Conservation (phyloP, 2,329 filamentous ascomycete species). For the Rutstroemia sp. region DNA sequence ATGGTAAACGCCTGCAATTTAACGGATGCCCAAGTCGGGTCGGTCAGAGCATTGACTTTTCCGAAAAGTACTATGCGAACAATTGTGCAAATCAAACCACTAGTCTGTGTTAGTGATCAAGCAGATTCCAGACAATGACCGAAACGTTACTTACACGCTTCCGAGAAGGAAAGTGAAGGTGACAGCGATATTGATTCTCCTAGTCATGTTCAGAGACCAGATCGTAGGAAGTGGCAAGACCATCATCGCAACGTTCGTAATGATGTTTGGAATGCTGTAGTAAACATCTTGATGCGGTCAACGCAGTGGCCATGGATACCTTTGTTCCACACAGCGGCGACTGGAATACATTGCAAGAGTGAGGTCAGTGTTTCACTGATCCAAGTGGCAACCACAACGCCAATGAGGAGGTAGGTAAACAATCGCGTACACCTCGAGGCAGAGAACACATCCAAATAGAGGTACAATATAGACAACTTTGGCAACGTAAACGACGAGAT, state of each 20-base stretch:
- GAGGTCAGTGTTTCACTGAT: not conserved
- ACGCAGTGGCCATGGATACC: not conserved
- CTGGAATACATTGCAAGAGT: not conserved
- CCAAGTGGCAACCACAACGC: not conserved
- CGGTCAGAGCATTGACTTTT: not conserved
- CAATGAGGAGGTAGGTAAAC: not conserved
- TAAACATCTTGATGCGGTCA: not conserved
- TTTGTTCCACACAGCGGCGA: not conserved
- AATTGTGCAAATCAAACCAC: not conserved
- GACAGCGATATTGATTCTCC: not conserved
- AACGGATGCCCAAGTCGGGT: not conserved
- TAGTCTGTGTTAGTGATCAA: not conserved
- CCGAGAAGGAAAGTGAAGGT: not conserved
- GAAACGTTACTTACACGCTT: not conserved
- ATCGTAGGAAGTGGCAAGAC: not conserved
- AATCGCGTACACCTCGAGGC: not conserved
- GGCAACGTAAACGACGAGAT: not conserved
- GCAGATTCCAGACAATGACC: not conserved
- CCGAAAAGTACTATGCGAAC: not conserved
- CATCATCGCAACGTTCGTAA: not conserved
- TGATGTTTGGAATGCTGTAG: not conserved
- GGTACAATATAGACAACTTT: not conserved
- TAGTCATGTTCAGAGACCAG: not conserved
- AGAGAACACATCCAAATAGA: not conserved
- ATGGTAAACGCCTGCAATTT: not conserved